Evolutionary conservation across 2,329 filamentous ascomycete genomes (phyloP), one percentile per base, ranked within the genome.

Genomic region (Neofusicoccum ribis): DNA sequence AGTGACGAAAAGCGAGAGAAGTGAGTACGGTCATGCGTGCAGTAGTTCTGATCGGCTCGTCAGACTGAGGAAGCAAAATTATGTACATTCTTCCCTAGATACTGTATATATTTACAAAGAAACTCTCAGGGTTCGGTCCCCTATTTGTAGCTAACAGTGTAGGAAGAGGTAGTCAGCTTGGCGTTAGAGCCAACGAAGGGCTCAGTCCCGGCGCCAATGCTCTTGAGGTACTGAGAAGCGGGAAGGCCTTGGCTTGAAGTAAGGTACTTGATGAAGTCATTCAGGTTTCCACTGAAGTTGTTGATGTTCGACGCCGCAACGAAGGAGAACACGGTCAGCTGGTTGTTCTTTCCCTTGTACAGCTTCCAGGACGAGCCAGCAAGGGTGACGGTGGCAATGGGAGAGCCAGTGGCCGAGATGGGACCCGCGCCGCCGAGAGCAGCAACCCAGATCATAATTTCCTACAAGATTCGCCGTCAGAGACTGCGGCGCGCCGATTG

Each of bases 371-470:
- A 75, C 27, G 77, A 73, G 44, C 85, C 86, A 37, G 74, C 84
- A 65, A 89, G 79, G 8, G 78, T 85, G 11, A 83, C 79, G 0
- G 81, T 86, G 2, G 83, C 85, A 67, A 88, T 80, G 6, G 85
- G 70, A 15, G 76, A 78, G 56, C 86, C 85, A 23, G 80, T 86
- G 59, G 74, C 80, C 61, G 87, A 86, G 77, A 89, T 86, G 23
- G 86, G 85, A 4, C 85, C 85, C 1, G 84, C 85, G 51, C 83
- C 83, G 23, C 84, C 85, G 52, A 87, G 74, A 31, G 84, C 84
- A 3, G 79, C 83, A 51, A 88, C 78, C 87, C 88, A 90, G 69
- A 90, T 82, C 87, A 90, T 90, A 69, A 89, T 79, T 75, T 60
- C 56, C 54, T 59, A 11, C 27, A 41, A 12, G 12, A 15, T 44